Percentiles rank a stretch among this genome's conserved stretches.
phyloP scores from a whole-genome alignment of 768 basidiomycete species.

The Mycena vulgaris region DNA sequence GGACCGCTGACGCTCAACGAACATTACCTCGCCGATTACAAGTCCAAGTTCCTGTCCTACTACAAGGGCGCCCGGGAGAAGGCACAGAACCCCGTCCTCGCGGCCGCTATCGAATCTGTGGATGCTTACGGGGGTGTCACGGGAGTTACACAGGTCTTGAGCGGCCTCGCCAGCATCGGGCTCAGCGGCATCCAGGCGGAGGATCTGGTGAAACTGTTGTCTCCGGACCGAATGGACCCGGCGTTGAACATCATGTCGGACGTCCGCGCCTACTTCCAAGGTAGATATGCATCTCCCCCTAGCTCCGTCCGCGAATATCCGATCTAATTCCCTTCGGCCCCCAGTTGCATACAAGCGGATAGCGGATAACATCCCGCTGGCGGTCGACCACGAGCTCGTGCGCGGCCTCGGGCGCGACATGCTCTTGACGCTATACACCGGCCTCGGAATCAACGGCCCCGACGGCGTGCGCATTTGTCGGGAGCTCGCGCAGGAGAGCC shows the following conservation, averaged over 20 bases:
- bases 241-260: slow-evolving; percentile 65
- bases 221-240: slow-evolving; percentile 54
- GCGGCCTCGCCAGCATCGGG: slow-evolving; percentile 40
- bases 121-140: no score
- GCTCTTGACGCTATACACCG: slow-evolving; percentile 59
- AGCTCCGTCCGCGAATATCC: background rate
- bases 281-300: slow-evolving; percentile 40
- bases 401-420: slow-evolving; percentile 65
- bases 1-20: slow-evolving; percentile 65
- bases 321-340: background rate
- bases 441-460: slow-evolving; percentile 66
- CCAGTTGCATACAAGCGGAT: slow-evolving; percentile 75
- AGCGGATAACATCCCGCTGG: slow-evolving; percentile 68
- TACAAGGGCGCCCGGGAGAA: slow-evolving; percentile 63
- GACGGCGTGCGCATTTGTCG: slow-evolving; percentile 64
- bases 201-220: slow-evolving; percentile 55
- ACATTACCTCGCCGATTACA: slow-evolving; percentile 62
- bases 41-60: slow-evolving; percentile 62
- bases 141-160: background rate
- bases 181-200: slow-evolving; percentile 41
- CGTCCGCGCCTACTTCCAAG: slow-evolving; percentile 69
- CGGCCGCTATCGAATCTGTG: slow-evolving; percentile 47
- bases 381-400: slow-evolving; percentile 71
- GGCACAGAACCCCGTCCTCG: slow-evolving; percentile 44
- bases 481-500: slow-evolving; percentile 67